Evolutionary conservation across 495 filamentous ascomycete genomes (phyloP).

Genomic region (Daldinia grandis): DNA sequence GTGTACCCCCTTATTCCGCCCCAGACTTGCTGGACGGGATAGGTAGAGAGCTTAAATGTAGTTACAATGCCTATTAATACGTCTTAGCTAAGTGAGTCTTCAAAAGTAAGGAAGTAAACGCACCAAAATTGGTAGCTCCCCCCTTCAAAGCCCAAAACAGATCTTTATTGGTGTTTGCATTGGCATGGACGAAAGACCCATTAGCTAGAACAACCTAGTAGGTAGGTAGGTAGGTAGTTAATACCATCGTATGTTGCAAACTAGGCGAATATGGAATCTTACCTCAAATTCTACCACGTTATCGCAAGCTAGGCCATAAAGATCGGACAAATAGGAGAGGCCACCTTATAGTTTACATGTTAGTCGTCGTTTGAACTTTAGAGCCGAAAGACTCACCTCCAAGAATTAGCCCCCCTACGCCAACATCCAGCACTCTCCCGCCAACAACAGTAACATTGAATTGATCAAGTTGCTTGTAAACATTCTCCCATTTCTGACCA

Average conservation of each 20-base stretch:
- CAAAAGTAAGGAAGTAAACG: neutral
- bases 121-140: slow-evolving; percentile 1
- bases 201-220: neutral
- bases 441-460: neutral
- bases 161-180: neutral
- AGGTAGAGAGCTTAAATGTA: neutral
- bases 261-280: neutral
- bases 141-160: slow-evolving; percentile 9
- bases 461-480: neutral
- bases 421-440: neutral
- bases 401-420: neutral
- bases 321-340: neutral
- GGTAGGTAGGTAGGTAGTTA: neutral
- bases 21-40: neutral
- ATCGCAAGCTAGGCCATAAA: neutral
- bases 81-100: neutral
- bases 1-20: neutral
- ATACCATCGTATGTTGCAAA: neutral
- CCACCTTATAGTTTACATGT: neutral
- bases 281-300: neutral
- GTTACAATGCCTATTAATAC: neutral
- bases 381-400: neutral
- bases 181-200: neutral
- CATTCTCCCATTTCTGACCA: neutral
- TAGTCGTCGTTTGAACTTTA: neutral